Evolutionary conservation across 768 basidiomycete species (phyloP).

Genomic region (Pleurotus eryngii): DNA sequence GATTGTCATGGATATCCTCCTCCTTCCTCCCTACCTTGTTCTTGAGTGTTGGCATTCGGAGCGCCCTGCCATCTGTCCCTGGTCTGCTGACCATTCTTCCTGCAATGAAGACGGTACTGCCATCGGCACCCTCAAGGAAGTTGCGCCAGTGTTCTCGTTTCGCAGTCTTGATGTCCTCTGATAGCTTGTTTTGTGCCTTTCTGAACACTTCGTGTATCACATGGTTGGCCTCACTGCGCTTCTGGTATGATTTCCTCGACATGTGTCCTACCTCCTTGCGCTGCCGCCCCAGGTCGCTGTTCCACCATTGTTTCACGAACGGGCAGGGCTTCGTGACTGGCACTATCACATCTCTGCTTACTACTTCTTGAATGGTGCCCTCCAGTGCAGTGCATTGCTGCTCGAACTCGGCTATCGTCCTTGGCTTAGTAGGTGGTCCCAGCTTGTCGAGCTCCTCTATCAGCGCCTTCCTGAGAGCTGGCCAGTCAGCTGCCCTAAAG

Average conservation of each 20-base stretch:
- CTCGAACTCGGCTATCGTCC: slow-evolving; percentile 1
- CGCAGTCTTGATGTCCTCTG: neutral
- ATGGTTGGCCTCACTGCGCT: neutral
- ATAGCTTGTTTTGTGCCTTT: neutral
- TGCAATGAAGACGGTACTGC: slow-evolving; percentile 10
- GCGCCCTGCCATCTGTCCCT: slow-evolving; percentile 1
- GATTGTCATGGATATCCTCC: neutral
- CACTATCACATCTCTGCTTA: too few species aligned
- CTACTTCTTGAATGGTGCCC: too few species aligned
- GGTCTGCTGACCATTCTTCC: slow-evolving; percentile 11
- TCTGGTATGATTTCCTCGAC: neutral
- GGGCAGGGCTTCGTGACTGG: too few species aligned
- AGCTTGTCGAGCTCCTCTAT: neutral
- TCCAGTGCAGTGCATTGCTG: too few species aligned
- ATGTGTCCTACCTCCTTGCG: neutral
- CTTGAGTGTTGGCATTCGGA: slow-evolving; percentile 10
- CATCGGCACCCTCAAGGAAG: slow-evolving; percentile 10
- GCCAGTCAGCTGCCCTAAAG: slow-evolving; percentile 21
- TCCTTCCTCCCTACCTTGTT: neutral
- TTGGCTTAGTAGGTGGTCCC: neutral
- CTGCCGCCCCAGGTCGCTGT: slow-evolving; percentile 8
- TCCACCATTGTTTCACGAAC: too few species aligned
- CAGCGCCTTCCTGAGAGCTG: slow-evolving; percentile 14
- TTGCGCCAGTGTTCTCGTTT: slow-evolving; percentile 15
- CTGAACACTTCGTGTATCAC: neutral